Evolutionary conservation across 176 grass and related monocot species (phyloP).

Genomic region (Poa annua): DNA sequence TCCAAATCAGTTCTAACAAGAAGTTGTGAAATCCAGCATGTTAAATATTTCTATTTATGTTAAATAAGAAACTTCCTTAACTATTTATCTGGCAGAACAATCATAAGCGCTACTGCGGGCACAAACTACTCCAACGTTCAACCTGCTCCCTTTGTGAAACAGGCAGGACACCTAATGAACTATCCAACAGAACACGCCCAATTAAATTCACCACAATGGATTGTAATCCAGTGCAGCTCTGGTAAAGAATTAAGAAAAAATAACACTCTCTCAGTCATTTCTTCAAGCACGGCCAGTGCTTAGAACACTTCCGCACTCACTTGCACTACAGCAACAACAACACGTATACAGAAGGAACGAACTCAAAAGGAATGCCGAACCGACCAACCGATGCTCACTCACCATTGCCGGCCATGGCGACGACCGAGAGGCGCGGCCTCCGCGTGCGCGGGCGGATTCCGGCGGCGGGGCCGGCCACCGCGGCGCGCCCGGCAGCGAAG

Average conservation of each 20-base stretch:
- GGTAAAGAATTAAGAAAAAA: background rate
- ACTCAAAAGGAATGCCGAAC: background rate
- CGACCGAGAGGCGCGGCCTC: conserved; percentile 58
- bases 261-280: conserved; percentile 53
- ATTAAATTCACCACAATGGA: background rate
- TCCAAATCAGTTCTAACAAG: conserved; percentile 4
- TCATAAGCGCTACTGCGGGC: background rate
- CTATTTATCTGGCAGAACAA: background rate
- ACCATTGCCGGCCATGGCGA: conserved; percentile 84
- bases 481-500: conserved; percentile 40
- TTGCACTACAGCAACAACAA: background rate
- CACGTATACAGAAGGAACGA: background rate
- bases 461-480: conserved; percentile 45
- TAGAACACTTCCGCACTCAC: background rate
- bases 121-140: background rate
- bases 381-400: background rate
- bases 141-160: background rate
- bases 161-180: background rate
- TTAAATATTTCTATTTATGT: background rate
- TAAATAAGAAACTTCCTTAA: background rate
- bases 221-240: background rate
- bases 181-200: background rate
- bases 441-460: conserved; percentile 47
- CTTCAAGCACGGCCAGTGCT: conserved; percentile 44
- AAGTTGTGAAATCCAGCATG: background rate